phyloP scores from a whole-genome alignment of 352 stramenopile species.

The Plasmopara viticola region DNA sequence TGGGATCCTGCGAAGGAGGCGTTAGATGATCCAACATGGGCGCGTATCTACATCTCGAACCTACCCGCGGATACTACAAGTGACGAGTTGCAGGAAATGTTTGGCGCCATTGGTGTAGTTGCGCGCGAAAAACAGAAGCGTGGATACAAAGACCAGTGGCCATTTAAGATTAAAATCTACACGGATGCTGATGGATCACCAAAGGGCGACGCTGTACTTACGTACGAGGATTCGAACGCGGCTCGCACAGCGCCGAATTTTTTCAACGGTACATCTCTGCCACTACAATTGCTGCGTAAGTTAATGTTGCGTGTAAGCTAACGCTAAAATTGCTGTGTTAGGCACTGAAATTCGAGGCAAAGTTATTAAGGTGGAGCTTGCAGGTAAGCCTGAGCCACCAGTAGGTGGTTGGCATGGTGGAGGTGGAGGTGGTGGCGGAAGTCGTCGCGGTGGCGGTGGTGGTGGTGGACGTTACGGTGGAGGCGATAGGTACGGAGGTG shows the following conservation, averaged over 20 bases:
- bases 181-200: constrained; percentile 56
- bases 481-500: constrained; percentile 25
- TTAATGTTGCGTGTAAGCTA: constrained; percentile 5
- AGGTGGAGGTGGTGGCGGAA: constrained; percentile 29
- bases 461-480: constrained; percentile 28
- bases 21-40: constrained; percentile 73
- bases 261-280: constrained; percentile 56
- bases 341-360: constrained; percentile 69
- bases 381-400: constrained; percentile 73
- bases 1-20: constrained; percentile 77
- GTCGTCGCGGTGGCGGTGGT: constrained; percentile 34
- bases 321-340: constrained; percentile 13
- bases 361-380: constrained; percentile 81
- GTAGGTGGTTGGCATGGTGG: constrained; percentile 66
- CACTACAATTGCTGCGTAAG: constrained; percentile 2
- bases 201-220: constrained; percentile 83
- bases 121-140: constrained; percentile 83
- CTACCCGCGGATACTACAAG: constrained; percentile 65
- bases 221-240: constrained; percentile 81
- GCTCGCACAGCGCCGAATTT: constrained; percentile 74
- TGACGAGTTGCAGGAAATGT: constrained; percentile 82
- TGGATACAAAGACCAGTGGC: constrained; percentile 85
- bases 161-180: constrained; percentile 89
- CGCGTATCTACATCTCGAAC: constrained; percentile 85
- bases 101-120: constrained; percentile 76